Evolutionary conservation across 495 filamentous ascomycete genomes (phyloP), one percentile per base, ranked within the genome.

Genomic region (Alectoria sarmentosa): DNA sequence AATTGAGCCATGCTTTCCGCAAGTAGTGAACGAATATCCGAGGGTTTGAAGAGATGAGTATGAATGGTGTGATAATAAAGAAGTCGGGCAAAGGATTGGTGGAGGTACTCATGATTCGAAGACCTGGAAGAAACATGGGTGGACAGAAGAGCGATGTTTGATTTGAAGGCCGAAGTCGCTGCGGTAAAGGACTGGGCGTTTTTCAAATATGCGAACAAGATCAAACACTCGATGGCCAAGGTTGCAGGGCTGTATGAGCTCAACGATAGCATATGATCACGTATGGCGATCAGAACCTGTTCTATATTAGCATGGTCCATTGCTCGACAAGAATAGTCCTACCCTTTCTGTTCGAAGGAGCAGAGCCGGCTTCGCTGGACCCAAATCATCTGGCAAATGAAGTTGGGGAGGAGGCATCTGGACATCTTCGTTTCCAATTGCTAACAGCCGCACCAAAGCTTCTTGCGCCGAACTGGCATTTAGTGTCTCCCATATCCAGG

Each of bases 401-500:
- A 1, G 73, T 75, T 52, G 60, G 62, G 64, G 66, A 75, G 32
- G 68, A 74, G 17, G 69, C 61, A 67, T 38, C 61, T 72, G 73
- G 67, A 69, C 60, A 19, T 69, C 68, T 32, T 71, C 70, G 26
- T 76, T 73, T 9, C 73, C 69, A 59, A 82, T 77, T 17, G 69
- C 71, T 23, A 81, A 71, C 14, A 88, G 66, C 23, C 81, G 74
- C 39, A 79, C 76, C 19, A 82, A 69, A 30, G 83, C 82, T 58
- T 74, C 74, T 2, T 68, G 64, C 36, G 76, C 65, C 37, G 88
- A 76, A 3, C 73, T 73, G 15, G 67, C 71, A 42, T 81, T 74
- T 23, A 96, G 72, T 15, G 83, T 76, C 66, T 87, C 82, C 90
- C 88, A 93, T 9, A 86, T 76, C 84, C 89, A 92, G 9, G 81